These are phyloP conservation scores for Baorangia bicolor DNA, from an alignment of 768 basidiomycete species.

Conservation along the genomic window DNA sequence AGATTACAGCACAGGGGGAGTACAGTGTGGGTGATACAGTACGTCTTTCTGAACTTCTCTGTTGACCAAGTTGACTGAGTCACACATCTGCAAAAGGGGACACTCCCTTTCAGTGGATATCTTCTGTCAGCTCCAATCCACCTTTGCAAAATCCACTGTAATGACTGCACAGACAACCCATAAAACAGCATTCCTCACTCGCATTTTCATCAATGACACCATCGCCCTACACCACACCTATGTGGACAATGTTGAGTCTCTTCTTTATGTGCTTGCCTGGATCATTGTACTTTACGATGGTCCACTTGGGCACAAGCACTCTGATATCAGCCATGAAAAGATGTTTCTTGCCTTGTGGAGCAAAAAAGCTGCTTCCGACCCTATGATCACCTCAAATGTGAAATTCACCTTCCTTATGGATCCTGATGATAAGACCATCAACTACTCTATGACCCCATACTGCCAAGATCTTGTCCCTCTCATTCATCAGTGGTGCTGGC, in stretches of 20 bases:
- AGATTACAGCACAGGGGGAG: background rate
- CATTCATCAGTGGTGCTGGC: background rate
- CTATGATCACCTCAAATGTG: background rate
- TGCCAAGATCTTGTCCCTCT: background rate
- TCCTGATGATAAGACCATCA: background rate
- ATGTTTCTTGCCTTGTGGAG: background rate
- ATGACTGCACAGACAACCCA: no score
- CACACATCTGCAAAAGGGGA: background rate
- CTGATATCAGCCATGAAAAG: background rate
- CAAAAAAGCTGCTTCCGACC: background rate
- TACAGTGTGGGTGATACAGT: background rate
- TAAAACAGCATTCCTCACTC: no score
- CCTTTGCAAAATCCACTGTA: no score
- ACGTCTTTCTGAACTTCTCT: background rate
- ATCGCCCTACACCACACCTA: no score
- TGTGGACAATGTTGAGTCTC: background rate
- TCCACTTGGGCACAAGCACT: background rate
- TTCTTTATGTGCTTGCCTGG: background rate
- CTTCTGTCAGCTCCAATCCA: background rate
- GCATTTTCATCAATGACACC: no score
- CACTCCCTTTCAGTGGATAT: background rate
- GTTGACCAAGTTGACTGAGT: no score
- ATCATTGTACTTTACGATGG: background rate
- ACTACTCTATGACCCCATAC: background rate
- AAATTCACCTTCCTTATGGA: background rate